Evolutionary conservation across 345 rosid genomes (phyloP), one percentile per base, ranked within the genome.

Genomic region (Nasturtium officinale): DNA sequence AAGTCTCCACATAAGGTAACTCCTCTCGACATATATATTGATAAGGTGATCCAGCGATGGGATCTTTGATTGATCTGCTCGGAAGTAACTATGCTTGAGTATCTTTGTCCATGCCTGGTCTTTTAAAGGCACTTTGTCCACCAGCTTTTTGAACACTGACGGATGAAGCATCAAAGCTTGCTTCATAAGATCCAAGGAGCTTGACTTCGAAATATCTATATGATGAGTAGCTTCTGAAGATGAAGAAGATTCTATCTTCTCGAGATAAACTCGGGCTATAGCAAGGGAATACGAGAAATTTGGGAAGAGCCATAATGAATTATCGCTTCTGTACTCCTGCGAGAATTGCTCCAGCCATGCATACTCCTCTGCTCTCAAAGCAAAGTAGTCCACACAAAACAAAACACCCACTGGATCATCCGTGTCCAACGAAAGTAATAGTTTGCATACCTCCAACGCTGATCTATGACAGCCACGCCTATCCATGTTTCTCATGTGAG

Each of bases 131-230:
- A 86, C 95, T 69, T 90, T 92, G 43, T 77, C 85, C 51, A 88
- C 92, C 32, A 92, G 82, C 73, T 85, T 92, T 79, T 79, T 87
- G 65, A 90, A 75, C 33, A 81, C 92, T 15, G 92, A 77, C 46
- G 98, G 98, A 63, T 92, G 87, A 78, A 92, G 96, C 92, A 87
- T 79, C 82, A 92, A 79, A 13, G 98, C 98, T 78, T 92, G 96
- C 69, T 81, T 86, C 90, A 92, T 87, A 55, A 92, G 86, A 77
- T 88, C 93, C 52, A 79, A 60, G 1, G 98, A 80, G 77, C 82
- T 79, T 11, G 90, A 77, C 82, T 82, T 88, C 5, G 80, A 16
- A 32, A 58, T 77, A 80, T 67, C 77, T 7, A 12, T 13, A 21
- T 55, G 29, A 21, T 55, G 29, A 59, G 71, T 43, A 58, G 72